Evolutionary conservation across 441 rosid species (phyloP).

Genomic region (Adansonia rubrostipa): DNA sequence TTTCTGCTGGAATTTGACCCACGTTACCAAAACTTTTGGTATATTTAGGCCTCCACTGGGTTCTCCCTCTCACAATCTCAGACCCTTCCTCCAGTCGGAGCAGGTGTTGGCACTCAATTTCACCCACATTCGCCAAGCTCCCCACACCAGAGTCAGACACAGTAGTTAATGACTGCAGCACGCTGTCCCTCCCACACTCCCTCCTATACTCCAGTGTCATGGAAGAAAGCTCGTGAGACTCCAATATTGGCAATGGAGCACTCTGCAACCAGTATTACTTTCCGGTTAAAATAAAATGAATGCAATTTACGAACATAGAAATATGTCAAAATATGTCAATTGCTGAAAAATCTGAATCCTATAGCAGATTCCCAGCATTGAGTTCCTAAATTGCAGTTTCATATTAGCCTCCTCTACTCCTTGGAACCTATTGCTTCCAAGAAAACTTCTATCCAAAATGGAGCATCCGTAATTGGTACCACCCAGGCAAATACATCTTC

Average conservation of each 20-base stretch:
- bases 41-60: conserved; percentile 84
- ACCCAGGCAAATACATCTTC: background rate
- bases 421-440: background rate
- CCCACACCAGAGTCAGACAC: conserved; percentile 55
- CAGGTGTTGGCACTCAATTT: conserved; percentile 84
- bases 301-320: background rate
- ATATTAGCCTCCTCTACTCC: background rate
- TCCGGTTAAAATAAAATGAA: conserved; percentile 6
- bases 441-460: background rate
- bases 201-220: conserved; percentile 88
- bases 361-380: background rate
- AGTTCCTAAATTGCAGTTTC: background rate
- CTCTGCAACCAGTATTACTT: conserved; percentile 53
- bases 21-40: conserved; percentile 39
- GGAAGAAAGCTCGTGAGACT: conserved; percentile 78
- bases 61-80: conserved; percentile 88
- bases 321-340: background rate
- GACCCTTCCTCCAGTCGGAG: conserved; percentile 82
- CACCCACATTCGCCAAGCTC: conserved; percentile 44
- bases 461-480: background rate
- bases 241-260: conserved; percentile 83
- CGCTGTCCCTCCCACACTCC: conserved; percentile 93
- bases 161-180: conserved; percentile 85
- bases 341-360: background rate
- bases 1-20: conserved; percentile 47